phyloP scores from a whole-genome alignment of 352 stramenopile species.

The Globisporangium camurandrum region DNA sequence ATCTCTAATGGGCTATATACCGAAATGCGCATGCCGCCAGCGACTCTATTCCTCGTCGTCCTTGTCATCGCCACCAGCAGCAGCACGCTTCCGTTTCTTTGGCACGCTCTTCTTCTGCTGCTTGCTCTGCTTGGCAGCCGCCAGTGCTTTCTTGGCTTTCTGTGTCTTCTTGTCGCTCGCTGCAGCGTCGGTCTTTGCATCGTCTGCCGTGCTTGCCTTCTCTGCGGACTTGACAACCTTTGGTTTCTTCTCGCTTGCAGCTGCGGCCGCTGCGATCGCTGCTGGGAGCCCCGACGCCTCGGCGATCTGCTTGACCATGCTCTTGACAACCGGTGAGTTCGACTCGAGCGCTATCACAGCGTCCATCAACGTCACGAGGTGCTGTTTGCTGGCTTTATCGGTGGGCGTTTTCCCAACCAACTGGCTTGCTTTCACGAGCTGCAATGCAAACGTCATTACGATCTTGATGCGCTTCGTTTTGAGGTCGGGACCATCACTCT shows the following conservation, averaged over 20 bases:
- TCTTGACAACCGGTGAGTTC: constrained; percentile 61
- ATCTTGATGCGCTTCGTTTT: constrained; percentile 78
- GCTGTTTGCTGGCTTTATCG: too few relatives aligned
- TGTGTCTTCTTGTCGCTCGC: constrained; percentile 7
- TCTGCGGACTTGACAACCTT: constrained; percentile 12
- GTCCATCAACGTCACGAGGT: constrained; percentile 28
- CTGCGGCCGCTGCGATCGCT: constrained; percentile 8
- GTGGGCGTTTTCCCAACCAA: too few relatives aligned
- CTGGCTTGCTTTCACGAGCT: constrained; percentile 60
- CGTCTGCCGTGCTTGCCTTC: too few relatives aligned
- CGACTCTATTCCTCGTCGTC: constrained; percentile 18
- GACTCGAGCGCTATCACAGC: constrained; percentile 41
- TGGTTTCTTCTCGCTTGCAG: constrained; percentile 10
- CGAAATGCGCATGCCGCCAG: background rate
- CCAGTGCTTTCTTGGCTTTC: constrained; percentile 6
- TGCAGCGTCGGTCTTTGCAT: background rate
- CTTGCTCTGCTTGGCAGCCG: constrained; percentile 1
- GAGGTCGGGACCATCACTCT: constrained; percentile 20
- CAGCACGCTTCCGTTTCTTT: constrained; percentile 56
- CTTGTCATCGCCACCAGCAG: constrained; percentile 6
- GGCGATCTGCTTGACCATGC: constrained; percentile 62
- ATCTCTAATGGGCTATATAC: constrained; percentile 7
- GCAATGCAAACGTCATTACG: constrained; percentile 51
- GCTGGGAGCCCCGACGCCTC: constrained; percentile 13
- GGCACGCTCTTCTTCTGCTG: constrained; percentile 9